Evolutionary conservation across 768 basidiomycete species (phyloP), one percentile per base, ranked within the genome.

Genomic region (Hysterangium stoloniferum): DNA sequence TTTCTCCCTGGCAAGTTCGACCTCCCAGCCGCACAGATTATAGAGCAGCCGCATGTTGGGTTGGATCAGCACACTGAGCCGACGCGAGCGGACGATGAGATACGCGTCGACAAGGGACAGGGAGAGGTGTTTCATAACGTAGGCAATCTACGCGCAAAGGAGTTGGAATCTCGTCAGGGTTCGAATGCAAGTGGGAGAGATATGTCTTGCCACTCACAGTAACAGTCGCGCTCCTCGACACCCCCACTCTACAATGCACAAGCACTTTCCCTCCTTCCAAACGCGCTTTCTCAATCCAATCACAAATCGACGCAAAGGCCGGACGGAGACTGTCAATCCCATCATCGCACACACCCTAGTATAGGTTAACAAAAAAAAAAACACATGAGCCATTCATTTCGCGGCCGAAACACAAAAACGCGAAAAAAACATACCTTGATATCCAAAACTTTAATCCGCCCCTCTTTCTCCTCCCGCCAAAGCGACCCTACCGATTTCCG

Each of bases 241-340:
- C 95, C n/a, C 95, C 95, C n/a, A 98, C 95, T n/a, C 93, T 78
- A 66, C 95, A 98, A 66, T 98, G 95, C 6, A 98, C 92, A 45
- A 98, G 74, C 29, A 95, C 84, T 61, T 87, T 86, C 2, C 95
- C 95, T 6, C 94, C 93, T 44, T 82, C 77, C 29, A 69, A 65
- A 34, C 90, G 71, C 36, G 92, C 95, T 45, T 78, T 74, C 59
- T 95, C 91, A 58, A 98, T 97, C 89, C 93, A 97, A 40, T 83
- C 84, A 61, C 91, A 91, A 35, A 95, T 87, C 2, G 85, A 83
- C 53, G 81, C 81, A 28, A 98, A 75, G 65, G 93, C 84, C 5
- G 88, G 90, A 59, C 90, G 84, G 25, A 98, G 77, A 25, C 88
- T 90, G 66, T 95, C 93, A 63, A 96, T 95, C 3, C 95, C 95